Conservation (phyloP, 2,329 filamentous ascomycete species). For the Aphanoascus verrucosus region DNA sequence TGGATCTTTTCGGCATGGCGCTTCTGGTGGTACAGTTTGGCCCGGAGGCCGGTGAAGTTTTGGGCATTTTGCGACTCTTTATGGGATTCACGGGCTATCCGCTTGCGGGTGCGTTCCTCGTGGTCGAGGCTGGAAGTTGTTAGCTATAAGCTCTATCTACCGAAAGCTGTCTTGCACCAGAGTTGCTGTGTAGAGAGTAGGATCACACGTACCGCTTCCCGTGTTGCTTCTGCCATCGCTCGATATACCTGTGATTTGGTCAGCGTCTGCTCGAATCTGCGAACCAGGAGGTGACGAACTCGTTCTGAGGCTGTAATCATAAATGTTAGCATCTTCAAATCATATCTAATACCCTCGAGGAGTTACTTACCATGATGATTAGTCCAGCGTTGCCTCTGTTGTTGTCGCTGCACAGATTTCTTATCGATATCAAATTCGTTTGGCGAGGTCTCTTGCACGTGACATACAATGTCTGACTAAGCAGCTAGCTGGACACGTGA, state of each 20-base stretch:
- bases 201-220: slow-evolving; percentile 35
- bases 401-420: not conserved
- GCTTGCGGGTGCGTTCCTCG: slow-evolving; percentile 83
- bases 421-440: slow-evolving; percentile 9
- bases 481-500: not conserved
- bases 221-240: slow-evolving; percentile 61
- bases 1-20: slow-evolving; percentile 96
- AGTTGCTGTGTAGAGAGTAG: not conserved
- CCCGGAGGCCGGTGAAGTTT: slow-evolving; percentile 79
- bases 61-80: slow-evolving; percentile 81
- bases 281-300: slow-evolving; percentile 27
- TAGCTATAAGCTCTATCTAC: not conserved
- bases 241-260: slow-evolving; percentile 47
- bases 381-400: not conserved
- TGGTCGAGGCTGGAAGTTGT: slow-evolving; percentile 53
- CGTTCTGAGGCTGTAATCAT: slow-evolving; percentile 32
- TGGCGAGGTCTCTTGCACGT: not conserved
- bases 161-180: not conserved
- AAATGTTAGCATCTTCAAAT: slow-evolving; percentile 10
- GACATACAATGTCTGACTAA: not conserved
- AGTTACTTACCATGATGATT: slow-evolving; percentile 16
- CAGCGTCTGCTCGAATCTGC: not conserved
- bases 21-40: slow-evolving; percentile 89
- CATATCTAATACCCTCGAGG: not conserved
- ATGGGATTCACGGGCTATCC: slow-evolving; percentile 77